These are phyloP conservation scores for Hansenula lynferdii DNA, from an alignment of 1,139 yeast species.

Conservation along the genomic window DNA sequence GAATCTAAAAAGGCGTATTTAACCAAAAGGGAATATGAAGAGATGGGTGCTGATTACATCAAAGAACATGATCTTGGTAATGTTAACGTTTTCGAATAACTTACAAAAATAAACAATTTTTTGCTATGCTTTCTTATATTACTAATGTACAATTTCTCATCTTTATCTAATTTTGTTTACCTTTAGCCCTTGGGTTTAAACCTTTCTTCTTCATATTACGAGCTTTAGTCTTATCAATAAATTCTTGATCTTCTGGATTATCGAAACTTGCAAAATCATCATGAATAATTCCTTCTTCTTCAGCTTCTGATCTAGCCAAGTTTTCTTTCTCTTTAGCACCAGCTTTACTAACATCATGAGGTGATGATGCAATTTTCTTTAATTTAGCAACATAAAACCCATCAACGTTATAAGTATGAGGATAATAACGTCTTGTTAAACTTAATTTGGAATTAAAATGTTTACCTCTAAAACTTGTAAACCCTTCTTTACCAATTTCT, in stretches of 20 bases:
- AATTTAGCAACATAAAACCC: constrained; percentile 98
- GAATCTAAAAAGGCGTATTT: constrained; percentile 49
- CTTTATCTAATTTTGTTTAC: constrained; percentile 1
- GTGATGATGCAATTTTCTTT: constrained; percentile 83
- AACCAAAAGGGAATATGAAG: constrained; percentile 72
- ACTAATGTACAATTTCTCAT: constrained; percentile 3
- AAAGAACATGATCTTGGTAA: constrained; percentile 86
- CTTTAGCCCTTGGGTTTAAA: constrained; percentile 51
- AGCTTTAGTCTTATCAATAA: constrained; percentile 72
- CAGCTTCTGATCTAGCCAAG: constrained; percentile 67
- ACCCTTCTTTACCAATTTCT: constrained; percentile 93
- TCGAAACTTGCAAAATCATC: constrained; percentile 85
- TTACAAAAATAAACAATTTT: neutral
- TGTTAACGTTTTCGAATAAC: constrained; percentile 11
- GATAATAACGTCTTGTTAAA: constrained; percentile 92
- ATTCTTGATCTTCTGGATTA: constrained; percentile 66
- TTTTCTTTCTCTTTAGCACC: constrained; percentile 87
- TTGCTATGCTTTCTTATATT: neutral
- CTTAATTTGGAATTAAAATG: constrained; percentile 74
- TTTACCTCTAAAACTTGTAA: constrained; percentile 90
- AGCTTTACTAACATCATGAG: constrained; percentile 78
- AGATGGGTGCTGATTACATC: constrained; percentile 84
- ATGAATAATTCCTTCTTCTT: constrained; percentile 74
- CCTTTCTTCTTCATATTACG: constrained; percentile 76
- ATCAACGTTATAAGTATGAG: constrained; percentile 97